Evolutionary conservation across 768 basidiomycete species (phyloP), one percentile per base, ranked within the genome.

Genomic region (Boletus eberwhitei): DNA sequence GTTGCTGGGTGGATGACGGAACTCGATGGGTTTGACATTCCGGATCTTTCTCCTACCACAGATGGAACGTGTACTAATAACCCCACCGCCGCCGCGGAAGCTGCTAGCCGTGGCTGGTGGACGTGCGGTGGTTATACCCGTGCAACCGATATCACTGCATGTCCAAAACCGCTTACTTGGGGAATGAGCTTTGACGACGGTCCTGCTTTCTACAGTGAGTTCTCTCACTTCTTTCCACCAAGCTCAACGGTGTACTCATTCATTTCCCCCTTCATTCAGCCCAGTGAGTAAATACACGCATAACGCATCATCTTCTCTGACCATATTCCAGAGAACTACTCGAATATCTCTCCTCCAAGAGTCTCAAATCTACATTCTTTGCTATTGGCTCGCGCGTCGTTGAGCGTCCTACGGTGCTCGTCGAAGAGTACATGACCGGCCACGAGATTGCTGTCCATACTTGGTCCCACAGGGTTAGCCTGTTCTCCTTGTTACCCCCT

Each of bases 121-220:
- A 90, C 93, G 29, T 95, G 92, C 62, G 88, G 90, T 63, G 86
- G 86, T 12, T 77, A 76, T 61, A 84, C 84, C 14, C 77, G 86
- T 8, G 53, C 39, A 12, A 76, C 75, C 16, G 80, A 93, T 68
- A 84, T 93, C 59, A 77, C 79, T 38, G 67, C 79, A 12, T 93
- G 90, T 67, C 86, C 87, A 3, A 76, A 78, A 59, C 84, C 85
- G 67, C 53, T 77, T 55, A 86, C 83, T 2, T 92, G 90, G 90
- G 90, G 90, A 67, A 82, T 91, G 59, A 84, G 84, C 68, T 90
- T 87, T 65, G 91, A 93, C 65, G 94, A 97, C 64, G 94, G 95
- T 26, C 96, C 95, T 36, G 83, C 82, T 50, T 79, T 77, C 17
- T 92, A 88, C 71, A 97, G 86, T 87, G 64, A 73, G 87, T 80